phyloP scores from a whole-genome alignment of 2,329 filamentous ascomycete genomes.

The Aspergillus uvarum region DNA sequence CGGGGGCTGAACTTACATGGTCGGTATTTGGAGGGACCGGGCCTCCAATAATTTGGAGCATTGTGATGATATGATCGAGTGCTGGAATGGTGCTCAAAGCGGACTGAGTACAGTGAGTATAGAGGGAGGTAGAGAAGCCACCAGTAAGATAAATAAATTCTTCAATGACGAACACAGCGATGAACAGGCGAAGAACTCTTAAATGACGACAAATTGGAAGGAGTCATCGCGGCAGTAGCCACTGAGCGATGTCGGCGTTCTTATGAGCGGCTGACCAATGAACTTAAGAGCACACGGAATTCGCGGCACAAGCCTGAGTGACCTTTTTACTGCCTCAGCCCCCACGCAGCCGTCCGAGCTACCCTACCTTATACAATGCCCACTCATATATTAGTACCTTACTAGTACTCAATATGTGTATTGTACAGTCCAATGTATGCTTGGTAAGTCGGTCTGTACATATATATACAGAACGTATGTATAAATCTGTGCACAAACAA shows the following conservation, averaged over 20 bases:
- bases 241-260: constrained; percentile 21
- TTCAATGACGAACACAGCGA: not conserved
- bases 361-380: too few relatives aligned
- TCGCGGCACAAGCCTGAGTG: too few relatives aligned
- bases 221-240: not conserved
- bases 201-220: not conserved
- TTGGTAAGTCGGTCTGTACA: too few relatives aligned
- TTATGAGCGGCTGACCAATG: constrained; percentile 8
- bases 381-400: too few relatives aligned
- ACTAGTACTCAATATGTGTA: too few relatives aligned
- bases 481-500: too few relatives aligned
- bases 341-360: too few relatives aligned
- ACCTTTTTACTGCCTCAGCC: too few relatives aligned
- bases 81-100: not conserved
- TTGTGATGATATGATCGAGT: constrained; percentile 17
- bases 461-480: too few relatives aligned
- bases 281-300: not conserved
- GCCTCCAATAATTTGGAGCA: constrained; percentile 57
- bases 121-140: too few relatives aligned
- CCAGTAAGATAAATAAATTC: too few relatives aligned
- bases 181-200: not conserved
- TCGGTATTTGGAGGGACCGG: constrained; percentile 75
- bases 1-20: constrained; percentile 60
- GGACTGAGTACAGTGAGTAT: not conserved
- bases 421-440: too few relatives aligned